Evolutionary conservation across 805 yeast genomes (phyloP).

Genomic region (Saccharomycopsis babjevae): DNA sequence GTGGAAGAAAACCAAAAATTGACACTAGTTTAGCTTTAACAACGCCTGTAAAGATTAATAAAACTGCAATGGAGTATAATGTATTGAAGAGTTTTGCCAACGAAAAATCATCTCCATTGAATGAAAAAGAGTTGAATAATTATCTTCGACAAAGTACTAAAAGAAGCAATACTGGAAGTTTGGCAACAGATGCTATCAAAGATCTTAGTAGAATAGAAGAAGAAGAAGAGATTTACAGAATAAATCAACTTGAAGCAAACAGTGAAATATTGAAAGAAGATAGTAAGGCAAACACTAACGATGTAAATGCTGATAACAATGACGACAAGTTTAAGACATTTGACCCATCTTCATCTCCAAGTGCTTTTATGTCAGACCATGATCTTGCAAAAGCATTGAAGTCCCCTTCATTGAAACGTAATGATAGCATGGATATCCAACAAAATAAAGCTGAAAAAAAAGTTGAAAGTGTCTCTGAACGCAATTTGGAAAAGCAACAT

Average conservation of each 20-base stretch:
- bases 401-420: constrained; percentile 19
- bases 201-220: constrained; percentile 1
- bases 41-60: not conserved
- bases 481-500: not conserved
- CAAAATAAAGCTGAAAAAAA: not conserved
- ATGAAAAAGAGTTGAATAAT: constrained; percentile 14
- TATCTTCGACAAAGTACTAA: constrained; percentile 7
- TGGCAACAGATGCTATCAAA: not conserved
- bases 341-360: constrained; percentile 35
- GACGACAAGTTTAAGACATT: not conserved
- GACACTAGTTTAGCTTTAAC: not conserved
- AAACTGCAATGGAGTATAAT: constrained; percentile 12
- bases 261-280: not conserved
- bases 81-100: constrained; percentile 13
- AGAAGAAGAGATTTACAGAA: not conserved
- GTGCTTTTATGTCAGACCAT: constrained; percentile 45
- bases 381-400: constrained; percentile 37
- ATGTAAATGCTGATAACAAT: not conserved
- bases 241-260: not conserved
- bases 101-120: constrained; percentile 18
- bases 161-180: not conserved
- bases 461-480: not conserved
- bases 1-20: constrained; percentile 16
- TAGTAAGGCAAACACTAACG: not conserved
- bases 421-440: not conserved